Conservation (phyloP, 495 filamentous ascomycete genomes). For the Patellaria atrata region DNA sequence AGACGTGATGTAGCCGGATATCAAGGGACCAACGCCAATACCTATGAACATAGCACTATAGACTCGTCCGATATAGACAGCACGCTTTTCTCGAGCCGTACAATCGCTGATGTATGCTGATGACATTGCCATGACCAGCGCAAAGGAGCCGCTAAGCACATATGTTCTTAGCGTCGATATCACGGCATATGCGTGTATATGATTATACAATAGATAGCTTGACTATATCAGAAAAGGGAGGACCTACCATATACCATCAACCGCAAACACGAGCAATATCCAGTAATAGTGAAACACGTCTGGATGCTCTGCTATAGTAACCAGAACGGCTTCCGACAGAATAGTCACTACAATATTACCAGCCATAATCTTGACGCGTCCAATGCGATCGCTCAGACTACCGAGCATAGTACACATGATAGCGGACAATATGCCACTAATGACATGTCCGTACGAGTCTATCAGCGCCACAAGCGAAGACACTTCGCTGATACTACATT, state of each 20-base stretch:
- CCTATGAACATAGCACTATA: slow-evolving; percentile 8
- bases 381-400: slow-evolving; percentile 3
- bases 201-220: too few relatives aligned
- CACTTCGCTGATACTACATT: slow-evolving; percentile 3
- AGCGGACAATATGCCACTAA: slow-evolving; percentile 4
- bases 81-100: neutral
- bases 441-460: slow-evolving; percentile 2
- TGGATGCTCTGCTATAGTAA: slow-evolving; percentile 2
- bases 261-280: slow-evolving; percentile 3
- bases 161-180: too few relatives aligned
- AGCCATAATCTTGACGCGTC: slow-evolving; percentile 4
- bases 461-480: slow-evolving; percentile 1
- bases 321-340: slow-evolving; percentile 1
- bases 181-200: too few relatives aligned
- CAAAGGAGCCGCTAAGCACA: slow-evolving; percentile 6
- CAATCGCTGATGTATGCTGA: slow-evolving; percentile 6
- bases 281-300: neutral
- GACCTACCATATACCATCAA: slow-evolving; percentile 5
- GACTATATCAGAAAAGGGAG: neutral
- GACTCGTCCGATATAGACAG: slow-evolving; percentile 3
- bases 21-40: slow-evolving; percentile 4
- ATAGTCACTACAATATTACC: neutral
- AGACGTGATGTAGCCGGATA: neutral
- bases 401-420: neutral
- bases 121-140: slow-evolving; percentile 7